Base-by-base conservation (phyloP, 805 yeast species). In the Clavispora asparagi region DNA sequence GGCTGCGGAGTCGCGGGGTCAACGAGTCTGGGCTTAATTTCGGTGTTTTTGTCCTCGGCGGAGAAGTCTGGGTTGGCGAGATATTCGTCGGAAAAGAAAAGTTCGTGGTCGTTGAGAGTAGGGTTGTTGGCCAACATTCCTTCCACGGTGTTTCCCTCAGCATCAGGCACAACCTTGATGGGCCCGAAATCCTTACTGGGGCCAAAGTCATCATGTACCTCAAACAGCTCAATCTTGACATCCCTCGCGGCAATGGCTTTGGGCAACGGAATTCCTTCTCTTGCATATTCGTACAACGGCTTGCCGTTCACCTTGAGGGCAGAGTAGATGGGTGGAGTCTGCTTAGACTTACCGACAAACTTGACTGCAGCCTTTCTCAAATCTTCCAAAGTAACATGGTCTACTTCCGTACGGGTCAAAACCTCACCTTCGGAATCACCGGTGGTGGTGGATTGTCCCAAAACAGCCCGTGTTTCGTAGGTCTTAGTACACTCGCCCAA, bases 281-380 rank as follows among this genome's bases (percentile, higher is more conserved):
- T 76, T 1, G 99, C 99, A 62, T 94, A 94, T 57, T 92, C 96
- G 61, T 95, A 90, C 41, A 95, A 69, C 4, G 96, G 95, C 66
- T 83, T 89, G 14, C 99, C 99, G 60, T 89, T 83, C 82, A 95
- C 85, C 61, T 92, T 92, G 48, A 95, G 70, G 0, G 99, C 99
- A 14, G 97, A 87, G 64, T 81, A 94, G 12, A 94, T 84, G 0
- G 99, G 99, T 11, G 99, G 99, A 0, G 95, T 85, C 65, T 94
- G 99, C 55, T 76, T 76, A 43, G 91, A 69, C 13, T 81, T 76
- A 0, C 98, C 99, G n/a, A 81, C 69, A 59, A 94, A 90, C 64
- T 83, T 83, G 6, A 68, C 69, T 23, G 80, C 77, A 0, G 82
- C 71, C 2, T 65, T 59, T 11, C 66, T 66, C 11, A 91, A 64